These are phyloP conservation scores for Elsinoe fawcettii DNA, from an alignment of 2,329 filamentous ascomycete species.

Conservation along the genomic window DNA sequence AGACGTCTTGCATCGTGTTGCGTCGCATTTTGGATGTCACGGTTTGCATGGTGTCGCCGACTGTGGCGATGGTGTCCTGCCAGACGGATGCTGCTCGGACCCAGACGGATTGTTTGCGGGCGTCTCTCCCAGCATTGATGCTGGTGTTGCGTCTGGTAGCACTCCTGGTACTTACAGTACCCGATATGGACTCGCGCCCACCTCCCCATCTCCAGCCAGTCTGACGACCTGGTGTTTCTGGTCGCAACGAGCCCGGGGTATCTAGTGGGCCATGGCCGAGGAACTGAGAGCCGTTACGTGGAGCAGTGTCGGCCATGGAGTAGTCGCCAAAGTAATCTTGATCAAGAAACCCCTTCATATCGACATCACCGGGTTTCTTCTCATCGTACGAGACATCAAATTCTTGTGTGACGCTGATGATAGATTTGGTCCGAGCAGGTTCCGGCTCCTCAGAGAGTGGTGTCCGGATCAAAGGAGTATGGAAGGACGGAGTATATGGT, in stretches of 20 bases:
- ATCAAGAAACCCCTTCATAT: neutral
- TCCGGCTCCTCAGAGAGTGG: neutral
- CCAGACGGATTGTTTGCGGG: conserved; percentile 1
- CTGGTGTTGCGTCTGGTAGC: conserved; percentile 2
- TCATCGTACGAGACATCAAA: conserved; percentile 9
- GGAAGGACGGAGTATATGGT: conserved; percentile 3
- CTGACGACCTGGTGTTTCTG: conserved; percentile 8
- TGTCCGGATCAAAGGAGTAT: conserved; percentile 1
- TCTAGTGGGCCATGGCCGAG: conserved; percentile 8
- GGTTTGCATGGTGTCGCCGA: neutral
- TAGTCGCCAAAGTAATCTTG: conserved; percentile 11
- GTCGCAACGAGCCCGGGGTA: neutral
- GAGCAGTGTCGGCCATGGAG: neutral
- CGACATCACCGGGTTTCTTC: neutral
- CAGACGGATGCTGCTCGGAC: neutral
- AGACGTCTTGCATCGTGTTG: conserved; percentile 20
- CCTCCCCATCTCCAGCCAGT: conserved; percentile 11
- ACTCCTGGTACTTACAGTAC: neutral
- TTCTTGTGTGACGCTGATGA: conserved; percentile 9
- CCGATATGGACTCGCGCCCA: neutral
- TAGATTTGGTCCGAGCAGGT: conserved; percentile 2
- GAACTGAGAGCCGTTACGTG: neutral
- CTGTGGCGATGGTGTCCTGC: conserved; percentile 7
- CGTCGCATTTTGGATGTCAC: conserved; percentile 2
- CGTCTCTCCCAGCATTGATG: conserved; percentile 6